Percentiles rank a stretch among this genome's conserved stretches.
These are phyloP conservation scores for Solanum chiquidenum DNA, from an alignment of 257 asterid genomes.

Conservation along the genomic window DNA sequence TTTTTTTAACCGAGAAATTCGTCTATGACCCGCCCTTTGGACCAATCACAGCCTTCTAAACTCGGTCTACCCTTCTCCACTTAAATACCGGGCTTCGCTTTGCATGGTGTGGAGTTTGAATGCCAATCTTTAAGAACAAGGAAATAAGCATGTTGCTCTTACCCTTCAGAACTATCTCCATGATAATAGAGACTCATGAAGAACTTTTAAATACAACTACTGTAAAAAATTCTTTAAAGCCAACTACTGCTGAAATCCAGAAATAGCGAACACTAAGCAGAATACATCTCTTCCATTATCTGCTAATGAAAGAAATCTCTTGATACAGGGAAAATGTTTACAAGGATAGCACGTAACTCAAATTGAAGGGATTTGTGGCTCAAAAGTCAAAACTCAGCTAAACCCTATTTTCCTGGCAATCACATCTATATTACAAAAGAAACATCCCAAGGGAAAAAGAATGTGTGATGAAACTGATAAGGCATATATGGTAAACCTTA, in stretches of 20 bases:
- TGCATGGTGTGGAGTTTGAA: background rate
- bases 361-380: constrained; percentile 2
- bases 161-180: background rate
- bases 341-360: constrained; percentile 7
- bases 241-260: background rate
- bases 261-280: background rate
- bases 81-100: no score
- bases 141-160: no score
- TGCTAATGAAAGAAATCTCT: background rate
- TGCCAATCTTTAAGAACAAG: background rate
- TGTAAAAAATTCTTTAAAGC: background rate
- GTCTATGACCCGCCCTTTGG: no score
- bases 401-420: constrained; percentile 17
- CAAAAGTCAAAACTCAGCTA: constrained; percentile 13
- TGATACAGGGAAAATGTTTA: constrained; percentile 16
- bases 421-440: constrained; percentile 33
- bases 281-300: background rate
- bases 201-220: background rate
- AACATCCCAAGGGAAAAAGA: constrained; percentile 2
- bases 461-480: background rate
- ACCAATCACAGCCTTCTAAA: no score
- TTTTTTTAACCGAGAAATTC: no score
- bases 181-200: background rate
- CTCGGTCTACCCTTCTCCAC: no score
- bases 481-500: background rate